Percentiles rank a stretch among this genome's conserved stretches.
Evolutionary conservation across 345 rosid species (phyloP).

Genomic region (Murraya koenigii): DNA sequence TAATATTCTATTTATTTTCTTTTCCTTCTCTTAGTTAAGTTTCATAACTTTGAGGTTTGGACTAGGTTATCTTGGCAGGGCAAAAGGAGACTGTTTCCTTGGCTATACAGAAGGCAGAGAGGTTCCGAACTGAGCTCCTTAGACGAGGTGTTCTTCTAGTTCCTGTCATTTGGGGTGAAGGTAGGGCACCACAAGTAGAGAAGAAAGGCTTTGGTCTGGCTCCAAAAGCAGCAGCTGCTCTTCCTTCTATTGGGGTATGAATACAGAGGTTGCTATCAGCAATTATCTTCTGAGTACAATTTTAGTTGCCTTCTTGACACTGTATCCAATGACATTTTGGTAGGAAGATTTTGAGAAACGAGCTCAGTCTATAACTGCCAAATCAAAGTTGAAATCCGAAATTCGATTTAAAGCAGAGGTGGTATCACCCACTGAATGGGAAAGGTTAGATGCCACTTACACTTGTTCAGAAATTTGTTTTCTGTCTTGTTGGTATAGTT

Average conservation of each 20-base stretch:
- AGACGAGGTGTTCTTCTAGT: slow-evolving; percentile 82
- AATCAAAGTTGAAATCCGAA: slow-evolving; percentile 89
- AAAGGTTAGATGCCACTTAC: slow-evolving; percentile 54
- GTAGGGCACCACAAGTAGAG: slow-evolving; percentile 47
- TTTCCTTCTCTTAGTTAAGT: neutral
- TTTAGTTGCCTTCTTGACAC: slow-evolving; percentile 10
- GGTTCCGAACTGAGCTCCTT: slow-evolving; percentile 85
- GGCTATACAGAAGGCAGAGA: slow-evolving; percentile 77
- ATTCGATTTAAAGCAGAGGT: slow-evolving; percentile 73
- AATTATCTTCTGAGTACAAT: neutral
- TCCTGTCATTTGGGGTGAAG: slow-evolving; percentile 85
- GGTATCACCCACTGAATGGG: slow-evolving; percentile 83
- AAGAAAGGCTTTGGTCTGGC: slow-evolving; percentile 86
- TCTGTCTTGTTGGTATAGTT: neutral
- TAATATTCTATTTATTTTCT: neutral
- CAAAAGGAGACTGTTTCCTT: slow-evolving; percentile 60
- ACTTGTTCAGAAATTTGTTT: neutral
- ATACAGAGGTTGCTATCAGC: slow-evolving; percentile 4
- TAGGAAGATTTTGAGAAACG: slow-evolving; percentile 91
- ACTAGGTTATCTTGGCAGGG: slow-evolving; percentile 88
- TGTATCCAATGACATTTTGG: slow-evolving; percentile 19
- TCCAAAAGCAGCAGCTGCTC: slow-evolving; percentile 54
- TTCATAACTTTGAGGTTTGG: slow-evolving; percentile 13
- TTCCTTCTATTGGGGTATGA: slow-evolving; percentile 87
- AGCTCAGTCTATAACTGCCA: slow-evolving; percentile 71